Percentiles rank a stretch among this genome's conserved stretches.
phyloP scores from a whole-genome alignment of 1,284 basidiomycete genomes.

The Rhodotorula sp. region DNA sequence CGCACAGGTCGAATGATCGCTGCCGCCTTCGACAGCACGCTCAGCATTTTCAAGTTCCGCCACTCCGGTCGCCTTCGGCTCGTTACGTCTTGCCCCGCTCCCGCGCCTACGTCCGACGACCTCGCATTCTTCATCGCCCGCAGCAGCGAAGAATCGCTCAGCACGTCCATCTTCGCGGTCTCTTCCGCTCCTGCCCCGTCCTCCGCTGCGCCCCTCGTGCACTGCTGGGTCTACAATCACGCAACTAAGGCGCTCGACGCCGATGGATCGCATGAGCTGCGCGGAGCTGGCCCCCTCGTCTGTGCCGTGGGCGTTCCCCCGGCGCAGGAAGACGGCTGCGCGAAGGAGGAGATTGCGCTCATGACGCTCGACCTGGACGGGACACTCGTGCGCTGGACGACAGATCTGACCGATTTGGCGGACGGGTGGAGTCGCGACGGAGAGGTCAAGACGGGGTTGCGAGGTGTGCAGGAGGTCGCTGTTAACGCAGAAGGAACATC shows the following conservation, averaged over 20 bases:
- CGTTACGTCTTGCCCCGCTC: slow-evolving; percentile 4
- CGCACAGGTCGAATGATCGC: slow-evolving; percentile 22
- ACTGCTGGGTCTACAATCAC: slow-evolving; percentile 10
- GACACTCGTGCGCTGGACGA: background rate
- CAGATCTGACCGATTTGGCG: background rate
- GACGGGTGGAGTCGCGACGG: background rate
- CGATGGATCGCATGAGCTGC: background rate
- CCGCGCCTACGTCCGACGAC: background rate
- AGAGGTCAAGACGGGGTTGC: background rate
- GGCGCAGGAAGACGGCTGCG: background rate
- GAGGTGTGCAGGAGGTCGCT: background rate
- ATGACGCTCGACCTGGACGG: slow-evolving; percentile 5
- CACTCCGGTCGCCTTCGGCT: slow-evolving; percentile 5
- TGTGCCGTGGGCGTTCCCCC: background rate
- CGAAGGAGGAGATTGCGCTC: background rate
- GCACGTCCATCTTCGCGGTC: slow-evolving; percentile 18
- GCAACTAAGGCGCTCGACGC: background rate
- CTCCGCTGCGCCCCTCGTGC: background rate
- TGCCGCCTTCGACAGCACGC: background rate
- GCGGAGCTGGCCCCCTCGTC: background rate
- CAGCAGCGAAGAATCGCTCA: slow-evolving; percentile 3
- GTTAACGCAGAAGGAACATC: slow-evolving; percentile 8
- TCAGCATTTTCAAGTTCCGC: slow-evolving; percentile 20
- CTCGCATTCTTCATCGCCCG: slow-evolving; percentile 22
- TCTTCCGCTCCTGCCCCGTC: background rate